These are phyloP conservation scores for Dictyostelium brefeldianum DNA, from an alignment of 78 protist genomes.

Conservation along the genomic window DNA sequence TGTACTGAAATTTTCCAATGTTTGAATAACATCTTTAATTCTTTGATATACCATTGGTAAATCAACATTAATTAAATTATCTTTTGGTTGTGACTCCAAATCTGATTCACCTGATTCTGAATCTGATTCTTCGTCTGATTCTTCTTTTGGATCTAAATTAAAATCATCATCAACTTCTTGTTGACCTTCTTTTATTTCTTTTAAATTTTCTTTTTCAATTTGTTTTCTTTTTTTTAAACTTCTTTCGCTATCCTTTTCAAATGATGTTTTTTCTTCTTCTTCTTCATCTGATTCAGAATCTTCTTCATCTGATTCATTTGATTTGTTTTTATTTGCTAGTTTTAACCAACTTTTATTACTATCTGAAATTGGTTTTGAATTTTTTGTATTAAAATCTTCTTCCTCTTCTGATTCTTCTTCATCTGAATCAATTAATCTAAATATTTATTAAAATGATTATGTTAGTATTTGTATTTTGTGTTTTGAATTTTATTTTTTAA, in stretches of 20 bases:
- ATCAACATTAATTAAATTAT: slow-evolving; percentile 52
- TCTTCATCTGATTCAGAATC: slow-evolving; percentile 57
- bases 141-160: too few relatives aligned
- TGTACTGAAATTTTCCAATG: slow-evolving; percentile 54
- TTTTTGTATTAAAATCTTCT: slow-evolving; percentile 26
- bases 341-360: slow-evolving; percentile 64
- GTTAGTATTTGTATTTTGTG: not conserved
- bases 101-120: not conserved
- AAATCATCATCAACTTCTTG: not conserved
- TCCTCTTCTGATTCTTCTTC: slow-evolving; percentile 61
- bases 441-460: not conserved
- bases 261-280: slow-evolving; percentile 13
- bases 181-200: slow-evolving; percentile 32
- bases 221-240: not conserved
- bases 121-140: not conserved
- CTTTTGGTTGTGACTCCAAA: not conserved
- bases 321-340: not conserved
- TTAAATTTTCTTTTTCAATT: slow-evolving; percentile 15
- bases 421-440: slow-evolving; percentile 39
- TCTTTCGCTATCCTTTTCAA: slow-evolving; percentile 3
- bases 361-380: slow-evolving; percentile 61
- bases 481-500: too few relatives aligned
- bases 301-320: slow-evolving; percentile 58
- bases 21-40: slow-evolving; percentile 68
- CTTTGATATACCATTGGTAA: slow-evolving; percentile 73